Conservation (phyloP, 306 rosid species). For the Begonia loranthoides region DNA sequence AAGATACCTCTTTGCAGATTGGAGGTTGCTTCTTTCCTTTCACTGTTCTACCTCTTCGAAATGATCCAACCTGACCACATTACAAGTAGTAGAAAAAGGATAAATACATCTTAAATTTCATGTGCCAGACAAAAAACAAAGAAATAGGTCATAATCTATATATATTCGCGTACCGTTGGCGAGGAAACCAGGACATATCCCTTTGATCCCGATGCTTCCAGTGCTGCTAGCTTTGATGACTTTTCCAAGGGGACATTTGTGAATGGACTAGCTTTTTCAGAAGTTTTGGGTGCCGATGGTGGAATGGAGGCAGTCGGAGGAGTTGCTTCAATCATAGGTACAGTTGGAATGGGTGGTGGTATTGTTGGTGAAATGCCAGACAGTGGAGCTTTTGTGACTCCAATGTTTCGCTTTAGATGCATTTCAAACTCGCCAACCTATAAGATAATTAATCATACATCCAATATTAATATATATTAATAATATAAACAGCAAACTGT, state of each 20-base stretch:
- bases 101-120: not conserved
- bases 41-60: constrained; percentile 66
- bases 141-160: constrained; percentile 1
- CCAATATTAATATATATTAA: too few species aligned
- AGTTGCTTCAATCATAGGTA: constrained; percentile 67
- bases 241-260: constrained; percentile 23
- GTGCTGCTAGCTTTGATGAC: constrained; percentile 57
- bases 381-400: constrained; percentile 44
- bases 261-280: constrained; percentile 47
- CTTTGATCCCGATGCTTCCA: constrained; percentile 67
- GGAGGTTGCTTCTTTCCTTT: constrained; percentile 89
- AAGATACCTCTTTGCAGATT: constrained; percentile 65
- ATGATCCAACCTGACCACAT: constrained; percentile 61
- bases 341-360: constrained; percentile 70
- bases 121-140: not conserved
- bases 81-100: not conserved
- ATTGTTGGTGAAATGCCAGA: constrained; percentile 57
- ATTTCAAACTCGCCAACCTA: constrained; percentile 96
- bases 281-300: constrained; percentile 45
- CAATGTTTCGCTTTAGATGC: constrained; percentile 85
- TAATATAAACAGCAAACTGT: too few species aligned
- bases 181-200: constrained; percentile 51
- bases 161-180: constrained; percentile 41
- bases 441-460: not conserved
- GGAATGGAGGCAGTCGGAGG: constrained; percentile 19